Base-by-base conservation (phyloP, 495 filamentous ascomycete genomes). In the Daldinia concentrica region DNA sequence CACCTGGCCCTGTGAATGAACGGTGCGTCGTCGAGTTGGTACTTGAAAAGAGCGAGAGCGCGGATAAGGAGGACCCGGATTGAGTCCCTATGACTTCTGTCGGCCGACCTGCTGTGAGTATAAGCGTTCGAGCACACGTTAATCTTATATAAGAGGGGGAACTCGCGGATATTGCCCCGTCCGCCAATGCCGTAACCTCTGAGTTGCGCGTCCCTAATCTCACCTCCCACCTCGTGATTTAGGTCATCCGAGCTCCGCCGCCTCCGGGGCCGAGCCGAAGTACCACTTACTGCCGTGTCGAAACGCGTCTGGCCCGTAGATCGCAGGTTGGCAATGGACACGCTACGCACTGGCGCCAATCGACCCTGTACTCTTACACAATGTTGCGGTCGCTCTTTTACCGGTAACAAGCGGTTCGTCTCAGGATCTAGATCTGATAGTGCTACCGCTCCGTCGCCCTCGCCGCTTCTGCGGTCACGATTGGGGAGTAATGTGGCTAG, bases 401-500 rank as follows among this genome's bases (percentile, higher is more conserved):
- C 43, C 64, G 67, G 54, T 59, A 81, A 32, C 81, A 78, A 63
- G 73, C 69, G 68, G 80, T 83, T 76, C 1, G 82, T 78, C 22
- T 79, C 76, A 8, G 85, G 72, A 48, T 88, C 82, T 0, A 83
- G 65, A 14, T 84, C 66, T 17, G 78, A 68, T 5, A 86, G 76
- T 11, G 86, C 75, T 19, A 83, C 79, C 41, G 68, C 63, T 30
- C 30, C 79, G 43, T 70, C 71, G 54, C 43, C 50, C 4, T 62
- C 63, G 8, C 48, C 41, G 52, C 57, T 62, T 19, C 36, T 82
- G 64, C 26, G 74, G 68, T 82, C 83, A 50, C 85, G 79, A 59
- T 87, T 83, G 29, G 87, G 79, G 0, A 88, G 82, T 27, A 83
- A 80, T 41, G 80, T 76, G 14, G 85, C 80, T 24, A 85, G 62